phyloP scores from a whole-genome alignment of 1,284 basidiomycete genomes.

The Ganoderma lucidum region DNA sequence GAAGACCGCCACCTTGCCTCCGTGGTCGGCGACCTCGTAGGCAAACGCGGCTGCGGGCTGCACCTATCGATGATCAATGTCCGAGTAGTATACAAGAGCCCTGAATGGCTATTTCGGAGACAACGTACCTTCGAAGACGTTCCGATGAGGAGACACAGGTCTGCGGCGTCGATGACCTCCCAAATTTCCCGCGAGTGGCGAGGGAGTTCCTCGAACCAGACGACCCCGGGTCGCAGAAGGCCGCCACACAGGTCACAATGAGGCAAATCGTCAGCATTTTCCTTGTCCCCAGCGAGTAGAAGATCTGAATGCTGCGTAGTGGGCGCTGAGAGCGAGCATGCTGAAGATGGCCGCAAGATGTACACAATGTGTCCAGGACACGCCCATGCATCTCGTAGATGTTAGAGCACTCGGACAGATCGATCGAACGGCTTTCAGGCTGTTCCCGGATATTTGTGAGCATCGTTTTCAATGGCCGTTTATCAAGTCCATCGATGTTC shows the following conservation, averaged over 20 bases:
- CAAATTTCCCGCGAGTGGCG: background rate
- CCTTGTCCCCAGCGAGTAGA: background rate
- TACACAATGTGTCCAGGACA: background rate
- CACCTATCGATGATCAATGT: background rate
- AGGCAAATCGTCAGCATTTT: background rate
- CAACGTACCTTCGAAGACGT: background rate
- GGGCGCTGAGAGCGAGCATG: background rate
- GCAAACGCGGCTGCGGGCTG: background rate
- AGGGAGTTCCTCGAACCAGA: constrained; percentile 1
- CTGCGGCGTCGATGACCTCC: background rate
- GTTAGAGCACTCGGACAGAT: background rate
- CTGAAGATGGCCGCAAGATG: background rate
- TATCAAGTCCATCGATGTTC: background rate
- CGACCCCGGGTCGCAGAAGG: background rate
- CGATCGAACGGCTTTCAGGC: background rate
- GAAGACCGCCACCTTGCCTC: background rate
- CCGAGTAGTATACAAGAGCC: background rate
- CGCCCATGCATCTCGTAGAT: background rate
- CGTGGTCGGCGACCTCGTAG: background rate
- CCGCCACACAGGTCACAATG: background rate
- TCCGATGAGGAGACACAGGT: background rate
- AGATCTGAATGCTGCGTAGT: background rate
- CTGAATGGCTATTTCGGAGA: background rate
- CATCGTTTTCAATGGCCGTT: background rate
- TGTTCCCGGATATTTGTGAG: background rate